phyloP scores from a whole-genome alignment of 352 stramenopile species.

The Pythium folliculosum region DNA sequence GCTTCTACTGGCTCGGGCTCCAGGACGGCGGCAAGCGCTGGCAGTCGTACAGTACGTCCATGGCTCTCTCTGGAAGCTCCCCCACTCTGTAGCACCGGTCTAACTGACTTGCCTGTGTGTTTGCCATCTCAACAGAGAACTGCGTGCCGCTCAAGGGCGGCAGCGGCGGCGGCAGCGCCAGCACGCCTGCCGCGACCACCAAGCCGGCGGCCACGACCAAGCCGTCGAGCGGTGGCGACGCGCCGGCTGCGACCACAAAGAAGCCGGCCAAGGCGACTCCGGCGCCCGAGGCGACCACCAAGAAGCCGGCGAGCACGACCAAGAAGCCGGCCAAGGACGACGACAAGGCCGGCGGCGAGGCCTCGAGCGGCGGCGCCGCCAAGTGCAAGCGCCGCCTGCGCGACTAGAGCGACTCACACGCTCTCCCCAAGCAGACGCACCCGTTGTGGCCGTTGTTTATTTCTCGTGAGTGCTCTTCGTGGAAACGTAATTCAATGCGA shows the following conservation, averaged over 20 bases:
- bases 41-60: slow-evolving; percentile 19
- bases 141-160: slow-evolving; percentile 25
- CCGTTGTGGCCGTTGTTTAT: too few relatives aligned
- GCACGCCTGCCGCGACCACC: background rate
- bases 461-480: too few relatives aligned
- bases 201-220: background rate
- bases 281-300: background rate
- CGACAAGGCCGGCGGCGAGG: background rate
- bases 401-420: background rate
- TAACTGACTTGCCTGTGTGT: background rate
- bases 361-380: background rate
- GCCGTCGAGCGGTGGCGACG: background rate
- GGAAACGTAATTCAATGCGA: too few relatives aligned
- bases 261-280: slow-evolving; percentile 10
- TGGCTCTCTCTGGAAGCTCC: background rate
- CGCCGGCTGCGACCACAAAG: background rate
- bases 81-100: too few relatives aligned
- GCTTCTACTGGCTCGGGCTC: slow-evolving; percentile 33
- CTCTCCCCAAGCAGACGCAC: background rate
- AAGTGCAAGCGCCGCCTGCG: background rate
- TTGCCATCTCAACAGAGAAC: slow-evolving; percentile 13
- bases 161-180: slow-evolving; percentile 8
- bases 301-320: too few relatives aligned
- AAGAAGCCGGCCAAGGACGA: background rate
- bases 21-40: slow-evolving; percentile 19